phyloP scores from a whole-genome alignment of 257 asterid species.

The Ilex aquifolium region DNA sequence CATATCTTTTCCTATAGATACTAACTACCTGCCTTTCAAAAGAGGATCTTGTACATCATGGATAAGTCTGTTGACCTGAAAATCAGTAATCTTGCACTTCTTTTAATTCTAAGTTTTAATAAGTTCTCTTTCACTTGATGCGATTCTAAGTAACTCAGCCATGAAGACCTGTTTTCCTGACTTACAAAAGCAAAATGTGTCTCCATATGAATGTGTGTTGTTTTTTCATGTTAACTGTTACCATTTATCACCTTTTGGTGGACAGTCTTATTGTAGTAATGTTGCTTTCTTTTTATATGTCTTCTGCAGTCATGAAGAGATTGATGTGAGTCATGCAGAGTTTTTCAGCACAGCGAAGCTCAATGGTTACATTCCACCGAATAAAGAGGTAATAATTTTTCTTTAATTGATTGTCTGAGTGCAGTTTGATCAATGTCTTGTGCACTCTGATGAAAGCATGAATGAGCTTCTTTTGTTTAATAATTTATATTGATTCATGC shows the following conservation, averaged over 20 bases:
- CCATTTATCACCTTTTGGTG: too few species aligned
- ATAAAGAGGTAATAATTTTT: slow-evolving; percentile 59
- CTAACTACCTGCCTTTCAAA: too few species aligned
- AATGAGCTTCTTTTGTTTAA: background rate
- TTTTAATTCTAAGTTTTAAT: background rate
- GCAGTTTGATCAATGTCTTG: background rate
- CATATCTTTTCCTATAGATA: too few species aligned
- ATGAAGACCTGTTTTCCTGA: background rate
- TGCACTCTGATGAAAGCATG: background rate
- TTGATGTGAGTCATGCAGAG: slow-evolving; percentile 96
- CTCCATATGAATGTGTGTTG: background rate
- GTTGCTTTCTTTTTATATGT: slow-evolving; percentile 1
- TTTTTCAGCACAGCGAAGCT: slow-evolving; percentile 78
- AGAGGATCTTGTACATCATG: background rate
- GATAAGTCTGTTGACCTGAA: background rate
- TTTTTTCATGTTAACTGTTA: too few species aligned
- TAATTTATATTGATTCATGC: too few species aligned
- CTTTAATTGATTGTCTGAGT: slow-evolving; percentile 9
- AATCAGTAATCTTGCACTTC: background rate
- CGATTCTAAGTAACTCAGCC: too few species aligned
- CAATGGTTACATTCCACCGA: slow-evolving; percentile 86
- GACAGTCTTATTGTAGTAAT: too few species aligned
- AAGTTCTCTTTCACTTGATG: too few species aligned
- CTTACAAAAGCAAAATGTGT: background rate
- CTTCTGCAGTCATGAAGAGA: slow-evolving; percentile 73